Evolutionary conservation across 106 monocot species (phyloP), one percentile per base, ranked within the genome.

Genomic region (Vanilla planifolia): DNA sequence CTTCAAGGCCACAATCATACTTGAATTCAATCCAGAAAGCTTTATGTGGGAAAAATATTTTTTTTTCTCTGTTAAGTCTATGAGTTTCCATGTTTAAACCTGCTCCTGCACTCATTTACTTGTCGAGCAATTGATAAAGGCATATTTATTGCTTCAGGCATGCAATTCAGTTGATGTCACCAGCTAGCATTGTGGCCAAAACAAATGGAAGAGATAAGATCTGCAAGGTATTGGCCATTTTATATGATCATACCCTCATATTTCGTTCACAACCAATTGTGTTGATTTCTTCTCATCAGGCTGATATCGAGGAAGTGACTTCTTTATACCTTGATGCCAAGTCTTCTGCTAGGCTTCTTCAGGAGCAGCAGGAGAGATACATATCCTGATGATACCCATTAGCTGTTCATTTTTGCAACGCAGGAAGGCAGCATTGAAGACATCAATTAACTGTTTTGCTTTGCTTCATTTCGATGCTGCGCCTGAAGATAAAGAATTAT

Each of bases 361-460:
- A 92, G 60, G 92, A 92, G 50, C 88, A 92, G 66, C 84, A 88
- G 61, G 88, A 88, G 47, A 76, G 88, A 88, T 92, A 80, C 66
- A 79, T 92, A 1, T 57, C 57, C 35, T 57, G 37, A 37, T n/a
- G n/a, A n/a, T n/a, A n/a, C n/a, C n/a, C n/a, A n/a, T n/a, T n/a
- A n/a, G n/a, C n/a, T n/a, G n/a, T n/a, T n/a, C n/a, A n/a, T n/a
- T n/a, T n/a, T n/a, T n/a, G n/a, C n/a, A n/a, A n/a, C n/a, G n/a
- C n/a, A n/a, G n/a, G n/a, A n/a, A n/a, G n/a, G n/a, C n/a, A n/a
- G n/a, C n/a, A n/a, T n/a, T n/a, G n/a, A n/a, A n/a, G n/a, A n/a
- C n/a, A n/a, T n/a, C n/a, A n/a, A n/a, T n/a, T n/a, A n/a, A n/a
- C n/a, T n/a, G n/a, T n/a, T n/a, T n/a, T n/a, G n/a, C n/a, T n/a